phyloP scores from a whole-genome alignment of 2,329 filamentous ascomycete genomes.

The Aspergillus sp. region DNA sequence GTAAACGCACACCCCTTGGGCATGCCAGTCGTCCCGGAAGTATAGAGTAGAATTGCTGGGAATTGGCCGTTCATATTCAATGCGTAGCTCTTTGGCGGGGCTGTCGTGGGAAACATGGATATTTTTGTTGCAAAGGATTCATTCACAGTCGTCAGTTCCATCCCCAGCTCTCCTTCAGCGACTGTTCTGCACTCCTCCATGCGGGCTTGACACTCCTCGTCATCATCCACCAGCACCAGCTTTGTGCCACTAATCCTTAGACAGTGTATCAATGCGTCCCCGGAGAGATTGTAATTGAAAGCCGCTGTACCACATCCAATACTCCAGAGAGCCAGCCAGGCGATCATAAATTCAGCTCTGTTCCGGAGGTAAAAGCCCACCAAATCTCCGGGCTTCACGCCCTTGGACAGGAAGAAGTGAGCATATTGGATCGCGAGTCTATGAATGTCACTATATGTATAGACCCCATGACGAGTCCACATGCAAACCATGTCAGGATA shows the following conservation, averaged over 20 bases:
- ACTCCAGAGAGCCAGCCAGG: slow-evolving; percentile 60
- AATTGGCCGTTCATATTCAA: slow-evolving; percentile 47
- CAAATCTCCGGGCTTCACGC: slow-evolving; percentile 56
- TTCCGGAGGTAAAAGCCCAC: slow-evolving; percentile 66
- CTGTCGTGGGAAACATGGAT: slow-evolving; percentile 42
- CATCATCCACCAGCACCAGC: slow-evolving; percentile 57
- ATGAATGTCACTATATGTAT: slow-evolving; percentile 55
- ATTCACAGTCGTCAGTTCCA: slow-evolving; percentile 54
- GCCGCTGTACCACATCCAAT: slow-evolving; percentile 66
- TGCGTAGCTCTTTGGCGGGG: slow-evolving; percentile 54
- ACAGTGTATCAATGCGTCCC: slow-evolving; percentile 62
- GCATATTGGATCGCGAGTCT: slow-evolving; percentile 57
- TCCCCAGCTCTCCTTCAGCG: slow-evolving; percentile 53
- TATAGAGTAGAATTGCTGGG: slow-evolving; percentile 66
- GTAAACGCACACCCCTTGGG: slow-evolving; percentile 67
- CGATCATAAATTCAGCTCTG: slow-evolving; percentile 62
- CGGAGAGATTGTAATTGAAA: slow-evolving; percentile 66
- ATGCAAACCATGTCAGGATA: slow-evolving; percentile 55
- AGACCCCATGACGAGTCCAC: slow-evolving; percentile 61
- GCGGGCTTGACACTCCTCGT: slow-evolving; percentile 49
- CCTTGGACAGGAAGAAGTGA: slow-evolving; percentile 56
- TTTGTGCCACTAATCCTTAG: slow-evolving; percentile 54
- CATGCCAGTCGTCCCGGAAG: slow-evolving; percentile 69
- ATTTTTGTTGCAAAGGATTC: slow-evolving; percentile 45
- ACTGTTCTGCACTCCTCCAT: slow-evolving; percentile 49